These are phyloP conservation scores for Sanguinoderma infundibulare DNA, from an alignment of 1,284 basidiomycete genomes.

Conservation along the genomic window DNA sequence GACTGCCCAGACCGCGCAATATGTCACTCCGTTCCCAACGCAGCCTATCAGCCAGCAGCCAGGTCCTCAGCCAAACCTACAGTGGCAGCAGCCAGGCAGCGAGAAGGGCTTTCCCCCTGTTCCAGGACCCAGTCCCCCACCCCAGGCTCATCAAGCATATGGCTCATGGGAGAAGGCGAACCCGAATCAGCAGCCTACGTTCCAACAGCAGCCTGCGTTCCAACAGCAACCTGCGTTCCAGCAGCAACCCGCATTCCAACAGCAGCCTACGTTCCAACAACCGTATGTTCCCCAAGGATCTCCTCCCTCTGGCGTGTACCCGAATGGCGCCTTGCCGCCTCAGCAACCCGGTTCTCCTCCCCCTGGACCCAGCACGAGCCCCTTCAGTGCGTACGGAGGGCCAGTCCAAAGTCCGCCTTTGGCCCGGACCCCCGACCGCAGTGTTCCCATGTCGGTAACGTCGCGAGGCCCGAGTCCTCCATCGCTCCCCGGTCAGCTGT, in stretches of 20 bases:
- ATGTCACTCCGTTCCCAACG: slow-evolving; percentile 26
- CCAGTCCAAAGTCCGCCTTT: slow-evolving; percentile 18
- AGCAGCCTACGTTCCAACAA: slow-evolving; percentile 17
- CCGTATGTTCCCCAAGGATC: slow-evolving; percentile 28
- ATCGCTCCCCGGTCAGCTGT: slow-evolving; percentile 22
- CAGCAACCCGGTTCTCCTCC: slow-evolving; percentile 14
- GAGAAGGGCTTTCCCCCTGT: slow-evolving; percentile 44
- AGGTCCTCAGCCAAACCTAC: slow-evolving; percentile 28
- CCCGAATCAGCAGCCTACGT: slow-evolving; percentile 3
- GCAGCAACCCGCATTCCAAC: slow-evolving; percentile 12
- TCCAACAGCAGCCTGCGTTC: slow-evolving; percentile 13
- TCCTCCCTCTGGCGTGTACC: slow-evolving; percentile 30
- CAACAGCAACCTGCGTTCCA: too few relatives aligned
- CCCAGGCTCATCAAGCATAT: slow-evolving; percentile 42
- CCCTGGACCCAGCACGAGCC: slow-evolving; percentile 8
- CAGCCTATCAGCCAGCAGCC: slow-evolving; percentile 57
- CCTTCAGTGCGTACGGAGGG: slow-evolving; percentile 5
- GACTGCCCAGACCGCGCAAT: slow-evolving; percentile 26
- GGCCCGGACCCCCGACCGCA: slow-evolving; percentile 23
- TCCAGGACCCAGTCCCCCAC: slow-evolving; percentile 44
- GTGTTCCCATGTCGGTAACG: slow-evolving; percentile 28
- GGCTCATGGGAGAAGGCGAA: slow-evolving; percentile 34
- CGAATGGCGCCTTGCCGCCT: slow-evolving; percentile 20
- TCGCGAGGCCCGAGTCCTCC: slow-evolving; percentile 24
- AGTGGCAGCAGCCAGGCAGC: slow-evolving; percentile 30